Percentiles rank a stretch among this genome's conserved stretches.
These are phyloP conservation scores for Tilletia caries DNA, from an alignment of 1,284 basidiomycete genomes.

Conservation along the genomic window DNA sequence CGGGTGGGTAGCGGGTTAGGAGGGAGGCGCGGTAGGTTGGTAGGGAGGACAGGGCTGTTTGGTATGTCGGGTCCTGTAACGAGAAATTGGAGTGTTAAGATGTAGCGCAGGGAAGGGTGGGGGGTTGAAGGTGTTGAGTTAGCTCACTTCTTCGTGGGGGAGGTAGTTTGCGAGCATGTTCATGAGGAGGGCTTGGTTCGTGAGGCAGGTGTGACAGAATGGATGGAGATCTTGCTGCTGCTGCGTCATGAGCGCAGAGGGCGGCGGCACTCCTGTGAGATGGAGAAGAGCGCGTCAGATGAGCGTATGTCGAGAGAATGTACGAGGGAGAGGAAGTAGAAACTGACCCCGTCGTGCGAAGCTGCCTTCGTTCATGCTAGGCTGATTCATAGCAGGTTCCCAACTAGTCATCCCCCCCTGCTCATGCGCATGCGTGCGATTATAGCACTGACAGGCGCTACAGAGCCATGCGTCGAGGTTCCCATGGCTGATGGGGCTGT, in stretches of 20 bases:
- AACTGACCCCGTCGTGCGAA: conserved; percentile 9
- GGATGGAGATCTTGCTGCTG: neutral
- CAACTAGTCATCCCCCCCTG: conserved; percentile 31
- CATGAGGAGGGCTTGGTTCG: conserved; percentile 42
- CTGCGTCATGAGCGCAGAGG: neutral
- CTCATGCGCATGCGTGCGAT: conserved; percentile 22
- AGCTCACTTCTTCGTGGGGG: conserved; percentile 22
- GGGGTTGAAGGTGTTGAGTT: too few species aligned
- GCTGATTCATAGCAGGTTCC: conserved; percentile 35
- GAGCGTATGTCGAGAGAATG: too few species aligned
- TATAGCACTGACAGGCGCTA: conserved; percentile 38
- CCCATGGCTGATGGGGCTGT: conserved; percentile 12
- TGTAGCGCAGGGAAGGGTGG: too few species aligned
- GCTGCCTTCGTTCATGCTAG: neutral
- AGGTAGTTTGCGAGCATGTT: conserved; percentile 44
- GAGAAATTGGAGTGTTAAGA: too few species aligned
- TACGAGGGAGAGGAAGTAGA: too few species aligned
- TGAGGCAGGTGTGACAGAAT: conserved; percentile 46
- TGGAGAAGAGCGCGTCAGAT: too few species aligned
- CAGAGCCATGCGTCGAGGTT: conserved; percentile 38
- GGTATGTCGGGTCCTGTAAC: conserved; percentile 24
- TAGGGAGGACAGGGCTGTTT: conserved; percentile 20
- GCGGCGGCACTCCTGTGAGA: neutral
- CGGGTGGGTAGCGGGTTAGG: conserved; percentile 35
- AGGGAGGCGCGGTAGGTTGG: conserved; percentile 34